These are phyloP conservation scores for Artemisia tridentata DNA, from an alignment of 129 eudicot species.

Conservation along the genomic window DNA sequence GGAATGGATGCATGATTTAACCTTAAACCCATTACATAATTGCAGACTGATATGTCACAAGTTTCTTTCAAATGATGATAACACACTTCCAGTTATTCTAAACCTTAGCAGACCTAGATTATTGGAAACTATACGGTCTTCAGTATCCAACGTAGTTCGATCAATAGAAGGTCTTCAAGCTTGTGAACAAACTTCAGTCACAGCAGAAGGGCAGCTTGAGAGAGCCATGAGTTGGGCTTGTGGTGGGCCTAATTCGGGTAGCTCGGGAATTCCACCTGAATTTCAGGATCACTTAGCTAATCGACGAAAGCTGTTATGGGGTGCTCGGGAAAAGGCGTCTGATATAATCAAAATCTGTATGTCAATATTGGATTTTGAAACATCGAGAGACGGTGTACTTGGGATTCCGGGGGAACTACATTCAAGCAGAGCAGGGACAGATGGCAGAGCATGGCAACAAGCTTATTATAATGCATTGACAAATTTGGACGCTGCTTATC, in stretches of 20 bases:
- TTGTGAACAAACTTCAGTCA: conserved; percentile 74
- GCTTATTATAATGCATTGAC: conserved; percentile 62
- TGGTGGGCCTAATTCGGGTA: conserved; percentile 80
- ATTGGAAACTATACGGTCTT: conserved; percentile 70
- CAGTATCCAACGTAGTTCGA: conserved; percentile 63
- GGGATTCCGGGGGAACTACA: conserved; percentile 42
- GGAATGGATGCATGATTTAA: conserved; percentile 89
- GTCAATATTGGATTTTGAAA: conserved; percentile 91
- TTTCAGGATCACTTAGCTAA: conserved; percentile 80
- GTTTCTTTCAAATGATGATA: conserved; percentile 57
- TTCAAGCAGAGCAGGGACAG: conserved; percentile 49
- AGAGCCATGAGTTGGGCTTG: conserved; percentile 99
- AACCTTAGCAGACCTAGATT: conserved; percentile 74
- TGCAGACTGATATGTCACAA: conserved; percentile 67
- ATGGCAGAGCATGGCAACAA: conserved; percentile 93
- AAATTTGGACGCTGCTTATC: conserved; percentile 80
- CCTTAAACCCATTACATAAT: conserved; percentile 56
- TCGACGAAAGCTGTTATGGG: conserved; percentile 62
- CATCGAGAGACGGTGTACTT: conserved; percentile 86
- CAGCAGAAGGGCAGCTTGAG: conserved; percentile 99
- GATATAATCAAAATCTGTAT: conserved; percentile 70
- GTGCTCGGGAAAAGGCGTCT: conserved; percentile 71
- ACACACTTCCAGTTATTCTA: conserved; percentile 50
- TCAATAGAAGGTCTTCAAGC: conserved; percentile 72
- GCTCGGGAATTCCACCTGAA: conserved; percentile 84